Base-by-base conservation (phyloP, 208 protist genomes). In the Leishmania martiniquensis region DNA sequence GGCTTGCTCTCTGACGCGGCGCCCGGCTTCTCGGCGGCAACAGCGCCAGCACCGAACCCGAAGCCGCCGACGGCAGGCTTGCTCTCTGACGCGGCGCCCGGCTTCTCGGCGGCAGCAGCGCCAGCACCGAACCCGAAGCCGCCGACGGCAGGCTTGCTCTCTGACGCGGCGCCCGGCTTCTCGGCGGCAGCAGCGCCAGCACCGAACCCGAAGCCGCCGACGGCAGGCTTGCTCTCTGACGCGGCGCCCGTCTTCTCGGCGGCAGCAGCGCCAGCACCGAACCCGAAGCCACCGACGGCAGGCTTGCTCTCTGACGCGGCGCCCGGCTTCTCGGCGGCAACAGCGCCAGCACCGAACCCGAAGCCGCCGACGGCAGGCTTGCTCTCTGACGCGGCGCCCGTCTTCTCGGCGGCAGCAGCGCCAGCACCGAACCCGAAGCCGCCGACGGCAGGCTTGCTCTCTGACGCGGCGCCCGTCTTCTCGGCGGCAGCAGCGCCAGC, bases 341-440 rank as follows among this genome's bases (percentile, higher is more conserved):
- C 47, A 42, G 72, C 72, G 25, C 44, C 49, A 75, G 70, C 54
- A 65, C 51, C 54, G 49, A 75, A 75, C 52, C 54, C 52, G 44
- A 75, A 52, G 4, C 55, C 55, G 5, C 55, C 55, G 20, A 20
- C 5, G n/a, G 20, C 55, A 4, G 55, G 55, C 55, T 62, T 62
- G 55, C 55, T 62, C 22, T 62, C 55, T 5, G 55, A 13, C 13
- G 34, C 10, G 29, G 44, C 54, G 29, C 52, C 54, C 60, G 70
- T 47, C 49, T 70, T 68, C 3, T n/a, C 32, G 5, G 34, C 72
- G 13, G 37, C 32, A 45, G 55, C 72, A 44, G 72, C 37, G 9
- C 57, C 60, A 62, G 47, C 47, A 51, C 47, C 47, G 13, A 51
- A 51, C 9, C 47, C 47, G 47, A 62, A 62, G 4, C 55, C 55